A percentile compares a stretch with the other conserved stretches of the same genome.
Evolutionary conservation across 1,139 yeast species (phyloP).

Genomic region (Eremothecium coryli): DNA sequence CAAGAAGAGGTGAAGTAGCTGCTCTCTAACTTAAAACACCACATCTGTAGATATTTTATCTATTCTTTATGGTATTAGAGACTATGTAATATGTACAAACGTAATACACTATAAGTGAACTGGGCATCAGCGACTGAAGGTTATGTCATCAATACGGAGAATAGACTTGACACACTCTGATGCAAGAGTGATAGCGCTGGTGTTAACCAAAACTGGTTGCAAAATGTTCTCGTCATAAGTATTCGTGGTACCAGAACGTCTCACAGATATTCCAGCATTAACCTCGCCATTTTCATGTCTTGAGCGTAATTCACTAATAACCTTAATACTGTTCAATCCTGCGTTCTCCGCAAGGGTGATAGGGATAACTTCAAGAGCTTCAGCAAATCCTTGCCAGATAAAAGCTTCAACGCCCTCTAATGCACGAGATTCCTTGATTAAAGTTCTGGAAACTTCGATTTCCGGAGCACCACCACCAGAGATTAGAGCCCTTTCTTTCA

Average conservation of each 20-base stretch:
- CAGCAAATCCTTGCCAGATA: constrained; percentile 92
- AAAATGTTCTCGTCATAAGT: constrained; percentile 89
- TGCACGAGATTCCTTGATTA: constrained; percentile 67
- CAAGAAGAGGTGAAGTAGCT: constrained; percentile 8
- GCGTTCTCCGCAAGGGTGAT: constrained; percentile 97
- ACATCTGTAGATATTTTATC: not conserved
- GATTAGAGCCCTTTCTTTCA: constrained; percentile 85
- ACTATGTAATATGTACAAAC: constrained; percentile 1
- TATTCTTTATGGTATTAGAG: constrained; percentile 1
- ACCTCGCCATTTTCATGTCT: constrained; percentile 86
- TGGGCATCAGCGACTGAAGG: constrained; percentile 52
- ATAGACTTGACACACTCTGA: constrained; percentile 95
- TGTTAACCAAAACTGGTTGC: constrained; percentile 92
- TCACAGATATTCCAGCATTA: constrained; percentile 92
- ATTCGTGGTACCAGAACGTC: constrained; percentile 89
- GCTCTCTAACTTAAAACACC: not conserved
- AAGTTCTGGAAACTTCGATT: constrained; percentile 77
- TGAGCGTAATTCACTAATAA: constrained; percentile 88
- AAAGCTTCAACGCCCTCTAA: constrained; percentile 88
- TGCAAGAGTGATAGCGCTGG: constrained; percentile 87
- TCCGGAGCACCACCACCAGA: constrained; percentile 99
- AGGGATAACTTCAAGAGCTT: constrained; percentile 92
- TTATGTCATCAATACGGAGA: constrained; percentile 91
- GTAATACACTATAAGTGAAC: not conserved
- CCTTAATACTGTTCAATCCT: constrained; percentile 88